These are phyloP conservation scores for Theileria parva DNA, from an alignment of 169 alveolate genomes.

Conservation along the genomic window DNA sequence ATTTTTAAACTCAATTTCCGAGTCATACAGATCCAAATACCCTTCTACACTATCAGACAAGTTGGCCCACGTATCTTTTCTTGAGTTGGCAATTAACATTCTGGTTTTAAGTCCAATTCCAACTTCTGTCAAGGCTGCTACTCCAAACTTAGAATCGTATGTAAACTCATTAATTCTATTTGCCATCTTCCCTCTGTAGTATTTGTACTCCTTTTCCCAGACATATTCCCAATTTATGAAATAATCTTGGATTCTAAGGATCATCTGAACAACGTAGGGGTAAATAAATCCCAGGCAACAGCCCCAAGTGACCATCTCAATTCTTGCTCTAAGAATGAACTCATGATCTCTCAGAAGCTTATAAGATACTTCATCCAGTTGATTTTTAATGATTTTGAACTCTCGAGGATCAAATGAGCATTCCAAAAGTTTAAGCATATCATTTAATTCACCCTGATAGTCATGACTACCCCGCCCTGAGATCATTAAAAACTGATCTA, in stretches of 20 bases:
- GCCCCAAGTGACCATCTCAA: neutral
- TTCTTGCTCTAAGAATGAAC: neutral
- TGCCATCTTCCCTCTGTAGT: constrained; percentile 10
- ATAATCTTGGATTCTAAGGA: neutral
- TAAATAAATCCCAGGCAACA: neutral
- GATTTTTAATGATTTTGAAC: neutral
- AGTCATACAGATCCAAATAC: neutral
- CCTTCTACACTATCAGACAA: neutral
- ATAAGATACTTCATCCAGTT: neutral
- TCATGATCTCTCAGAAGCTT: neutral
- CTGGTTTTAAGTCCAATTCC: neutral
- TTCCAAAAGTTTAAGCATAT: neutral
- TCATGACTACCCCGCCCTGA: neutral
- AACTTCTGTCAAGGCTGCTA: neutral
- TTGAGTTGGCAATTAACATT: neutral
- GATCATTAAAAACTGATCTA: neutral
- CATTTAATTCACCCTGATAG: neutral
- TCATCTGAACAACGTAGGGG: neutral
- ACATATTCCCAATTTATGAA: constrained; percentile 34
- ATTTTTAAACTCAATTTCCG: neutral
- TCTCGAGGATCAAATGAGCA: neutral
- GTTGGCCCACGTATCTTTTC: neutral
- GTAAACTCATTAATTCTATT: neutral
- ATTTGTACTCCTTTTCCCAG: constrained; percentile 36
- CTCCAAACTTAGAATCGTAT: constrained; percentile 22